Conservation (phyloP, 306 rosid genomes). For the Calophaca sinica region DNA sequence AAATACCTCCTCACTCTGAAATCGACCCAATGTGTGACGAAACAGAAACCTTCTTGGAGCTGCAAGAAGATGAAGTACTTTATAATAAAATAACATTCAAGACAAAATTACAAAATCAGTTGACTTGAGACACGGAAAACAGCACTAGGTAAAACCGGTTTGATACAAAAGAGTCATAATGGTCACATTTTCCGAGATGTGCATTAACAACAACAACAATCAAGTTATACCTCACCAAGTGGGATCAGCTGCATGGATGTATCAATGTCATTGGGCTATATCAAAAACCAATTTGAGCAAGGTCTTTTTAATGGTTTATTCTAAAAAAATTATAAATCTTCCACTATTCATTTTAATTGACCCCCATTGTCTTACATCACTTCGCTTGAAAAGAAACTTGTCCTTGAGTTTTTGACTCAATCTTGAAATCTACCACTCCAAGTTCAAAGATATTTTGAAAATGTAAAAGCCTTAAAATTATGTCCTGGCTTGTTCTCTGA, state of each 20-base stretch:
- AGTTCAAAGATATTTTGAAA: neutral
- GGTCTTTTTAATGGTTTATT: slow-evolving; percentile 9
- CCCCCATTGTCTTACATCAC: neutral
- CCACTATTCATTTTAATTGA: slow-evolving; percentile 1
- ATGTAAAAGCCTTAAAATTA: slow-evolving; percentile 15
- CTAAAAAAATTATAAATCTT: slow-evolving; percentile 17
- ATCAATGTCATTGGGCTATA: neutral
- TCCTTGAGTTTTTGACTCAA: neutral
- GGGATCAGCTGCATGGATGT: slow-evolving; percentile 9
- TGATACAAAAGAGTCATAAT: neutral
- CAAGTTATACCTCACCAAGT: slow-evolving; percentile 8
- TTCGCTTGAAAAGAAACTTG: neutral
- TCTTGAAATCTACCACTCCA: slow-evolving; percentile 19
- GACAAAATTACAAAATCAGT: slow-evolving; percentile 19
- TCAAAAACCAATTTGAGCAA: slow-evolving; percentile 1
- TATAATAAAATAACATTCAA: slow-evolving; percentile 24
- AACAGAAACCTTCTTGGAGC: slow-evolving; percentile 90
- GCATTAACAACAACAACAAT: slow-evolving; percentile 8
- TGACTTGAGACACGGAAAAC: slow-evolving; percentile 7
- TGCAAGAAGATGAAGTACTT: slow-evolving; percentile 45
- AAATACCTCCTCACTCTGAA: slow-evolving; percentile 86
- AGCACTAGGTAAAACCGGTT: slow-evolving; percentile 1
- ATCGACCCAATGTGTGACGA: slow-evolving; percentile 84
- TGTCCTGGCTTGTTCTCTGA: neutral
- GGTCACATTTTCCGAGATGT: slow-evolving; percentile 29